These are phyloP conservation scores for Elsinoe ampelina DNA, from an alignment of 2,329 filamentous ascomycete species.

Conservation along the genomic window DNA sequence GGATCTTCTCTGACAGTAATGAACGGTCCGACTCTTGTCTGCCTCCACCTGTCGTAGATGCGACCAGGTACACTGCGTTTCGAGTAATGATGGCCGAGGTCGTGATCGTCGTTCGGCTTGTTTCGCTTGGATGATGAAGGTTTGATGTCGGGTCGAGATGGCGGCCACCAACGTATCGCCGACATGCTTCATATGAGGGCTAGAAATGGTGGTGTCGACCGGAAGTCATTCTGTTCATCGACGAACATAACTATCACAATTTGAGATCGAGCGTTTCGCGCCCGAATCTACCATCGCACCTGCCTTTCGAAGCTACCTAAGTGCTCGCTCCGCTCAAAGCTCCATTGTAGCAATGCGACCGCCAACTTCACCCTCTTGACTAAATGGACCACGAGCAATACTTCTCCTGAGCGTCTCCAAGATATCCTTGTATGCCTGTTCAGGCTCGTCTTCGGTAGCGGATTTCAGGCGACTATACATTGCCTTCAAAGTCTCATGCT, in stretches of 20 bases:
- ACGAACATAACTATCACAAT: too few relatives aligned
- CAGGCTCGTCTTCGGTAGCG: slow-evolving; percentile 22
- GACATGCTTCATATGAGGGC: not conserved
- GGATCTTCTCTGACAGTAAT: not conserved
- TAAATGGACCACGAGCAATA: slow-evolving; percentile 35
- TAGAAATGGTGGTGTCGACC: not conserved
- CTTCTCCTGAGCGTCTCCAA: slow-evolving; percentile 33
- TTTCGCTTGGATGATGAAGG: too few relatives aligned
- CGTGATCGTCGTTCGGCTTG: too few relatives aligned
- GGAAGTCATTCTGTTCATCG: not conserved
- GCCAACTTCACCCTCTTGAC: slow-evolving; percentile 31
- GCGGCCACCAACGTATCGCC: not conserved
- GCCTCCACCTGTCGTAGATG: not conserved
- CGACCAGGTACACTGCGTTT: too few relatives aligned
- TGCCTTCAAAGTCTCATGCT: slow-evolving; percentile 46
- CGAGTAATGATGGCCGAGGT: too few relatives aligned
- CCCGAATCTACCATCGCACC: not conserved
- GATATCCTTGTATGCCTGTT: slow-evolving; percentile 31
- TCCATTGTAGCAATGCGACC: slow-evolving; percentile 40
- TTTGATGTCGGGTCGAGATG: not conserved
- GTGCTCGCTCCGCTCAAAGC: slow-evolving; percentile 16
- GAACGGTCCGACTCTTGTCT: slow-evolving; percentile 1
- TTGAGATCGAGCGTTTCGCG: not conserved
- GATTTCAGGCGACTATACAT: slow-evolving; percentile 38
- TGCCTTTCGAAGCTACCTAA: not conserved